These are phyloP conservation scores for Sporothrix humicola DNA, from an alignment of 2,329 filamentous ascomycete species.

Conservation along the genomic window DNA sequence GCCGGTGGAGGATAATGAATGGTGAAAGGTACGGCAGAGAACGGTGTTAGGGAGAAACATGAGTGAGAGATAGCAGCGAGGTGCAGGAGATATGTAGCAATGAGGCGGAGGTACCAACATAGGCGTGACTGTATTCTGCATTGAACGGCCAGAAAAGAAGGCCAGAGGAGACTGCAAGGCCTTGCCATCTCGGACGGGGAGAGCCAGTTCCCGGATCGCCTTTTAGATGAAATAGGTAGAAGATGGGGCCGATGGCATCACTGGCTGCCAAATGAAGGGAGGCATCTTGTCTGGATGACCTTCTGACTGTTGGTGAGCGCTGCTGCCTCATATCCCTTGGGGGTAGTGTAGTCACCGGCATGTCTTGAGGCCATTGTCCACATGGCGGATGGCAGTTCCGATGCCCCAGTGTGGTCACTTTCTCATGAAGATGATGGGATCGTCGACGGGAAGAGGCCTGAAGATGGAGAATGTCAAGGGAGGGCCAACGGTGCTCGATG, in stretches of 20 bases:
- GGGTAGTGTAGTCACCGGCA: background rate
- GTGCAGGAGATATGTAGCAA: conserved; percentile 14
- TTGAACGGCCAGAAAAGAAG: conserved; percentile 16
- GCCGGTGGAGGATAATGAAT: background rate
- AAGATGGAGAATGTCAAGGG: background rate
- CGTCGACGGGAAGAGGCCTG: background rate
- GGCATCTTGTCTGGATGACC: too few relatives aligned
- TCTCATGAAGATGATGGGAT: background rate
- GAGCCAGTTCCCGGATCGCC: background rate
- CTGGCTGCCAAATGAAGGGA: background rate
- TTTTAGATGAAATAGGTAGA: background rate
- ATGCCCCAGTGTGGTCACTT: too few relatives aligned
- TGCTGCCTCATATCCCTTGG: background rate
- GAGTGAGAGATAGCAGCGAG: background rate
- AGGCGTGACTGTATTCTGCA: background rate
- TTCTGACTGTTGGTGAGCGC: too few relatives aligned
- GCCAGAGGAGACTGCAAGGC: background rate
- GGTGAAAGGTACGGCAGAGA: background rate
- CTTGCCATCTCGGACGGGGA: background rate
- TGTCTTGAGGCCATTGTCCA: background rate
- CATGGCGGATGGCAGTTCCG: too few relatives aligned
- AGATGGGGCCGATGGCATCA: background rate
- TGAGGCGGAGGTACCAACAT: conserved; percentile 20
- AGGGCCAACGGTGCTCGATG: background rate
- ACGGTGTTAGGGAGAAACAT: background rate